Conservation (phyloP, 345 rosid genomes). For the Gossypium stocksii region DNA sequence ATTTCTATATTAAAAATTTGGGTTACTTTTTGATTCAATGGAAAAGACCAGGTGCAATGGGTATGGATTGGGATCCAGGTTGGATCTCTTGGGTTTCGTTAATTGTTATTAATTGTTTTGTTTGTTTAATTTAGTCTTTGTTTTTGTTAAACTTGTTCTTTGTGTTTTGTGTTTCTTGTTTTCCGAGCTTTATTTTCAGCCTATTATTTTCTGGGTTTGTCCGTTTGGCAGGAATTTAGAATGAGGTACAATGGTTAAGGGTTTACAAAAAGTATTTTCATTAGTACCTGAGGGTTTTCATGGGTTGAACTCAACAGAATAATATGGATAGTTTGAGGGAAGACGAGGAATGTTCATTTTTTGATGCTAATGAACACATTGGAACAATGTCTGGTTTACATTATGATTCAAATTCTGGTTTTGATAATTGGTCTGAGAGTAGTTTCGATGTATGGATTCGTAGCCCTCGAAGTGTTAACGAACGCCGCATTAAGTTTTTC, state of each 20-base stretch:
- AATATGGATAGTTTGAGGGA: slow-evolving; percentile 65
- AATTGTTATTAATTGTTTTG: slow-evolving; percentile 15
- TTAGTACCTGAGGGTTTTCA: slow-evolving; percentile 37
- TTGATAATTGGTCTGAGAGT: slow-evolving; percentile 14
- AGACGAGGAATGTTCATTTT: slow-evolving; percentile 56
- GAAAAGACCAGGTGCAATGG: slow-evolving; percentile 57
- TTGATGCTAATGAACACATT: slow-evolving; percentile 65
- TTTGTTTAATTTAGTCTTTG: slow-evolving; percentile 20
- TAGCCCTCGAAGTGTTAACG: slow-evolving; percentile 52
- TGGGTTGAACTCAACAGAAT: slow-evolving; percentile 53
- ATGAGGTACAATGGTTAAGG: slow-evolving; percentile 35
- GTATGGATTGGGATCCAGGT: slow-evolving; percentile 79
- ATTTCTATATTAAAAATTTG: slow-evolving; percentile 15
- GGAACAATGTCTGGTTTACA: slow-evolving; percentile 29
- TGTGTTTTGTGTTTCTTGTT: slow-evolving; percentile 40
- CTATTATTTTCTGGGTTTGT: slow-evolving; percentile 36
- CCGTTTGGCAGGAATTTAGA: slow-evolving; percentile 39
- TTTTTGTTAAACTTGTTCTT: slow-evolving; percentile 35
- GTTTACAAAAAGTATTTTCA: slow-evolving; percentile 39
- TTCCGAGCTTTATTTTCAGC: slow-evolving; percentile 18
- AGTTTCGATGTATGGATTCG: slow-evolving; percentile 57
- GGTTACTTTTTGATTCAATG: slow-evolving; percentile 19
- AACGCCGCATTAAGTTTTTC: slow-evolving; percentile 54
- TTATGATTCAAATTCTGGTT: slow-evolving; percentile 27
- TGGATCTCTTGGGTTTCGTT: slow-evolving; percentile 59